These are phyloP conservation scores for Cladorrhinum samala DNA, from an alignment of 495 filamentous ascomycete genomes.

Conservation along the genomic window DNA sequence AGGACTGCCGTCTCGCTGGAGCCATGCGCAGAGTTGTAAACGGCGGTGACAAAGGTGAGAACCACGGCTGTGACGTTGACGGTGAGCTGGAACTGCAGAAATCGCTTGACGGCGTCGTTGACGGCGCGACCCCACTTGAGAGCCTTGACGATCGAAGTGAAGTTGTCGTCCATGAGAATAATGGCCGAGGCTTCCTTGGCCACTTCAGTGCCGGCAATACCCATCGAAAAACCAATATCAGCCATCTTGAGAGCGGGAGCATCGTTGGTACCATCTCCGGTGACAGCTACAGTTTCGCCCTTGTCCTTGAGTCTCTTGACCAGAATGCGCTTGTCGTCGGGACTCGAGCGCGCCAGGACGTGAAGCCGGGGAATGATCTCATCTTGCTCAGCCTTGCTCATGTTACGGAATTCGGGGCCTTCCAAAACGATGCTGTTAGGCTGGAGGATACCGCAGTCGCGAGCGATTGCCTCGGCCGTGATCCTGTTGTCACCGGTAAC, in stretches of 20 bases:
- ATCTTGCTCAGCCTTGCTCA: conserved; percentile 65
- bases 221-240: conserved; percentile 91
- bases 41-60: conserved; percentile 76
- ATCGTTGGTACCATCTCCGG: conserved; percentile 87
- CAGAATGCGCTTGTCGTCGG: conserved; percentile 80
- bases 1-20: conserved; percentile 61
- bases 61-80: conserved; percentile 85
- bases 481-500: conserved; percentile 82
- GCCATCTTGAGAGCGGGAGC: conserved; percentile 79
- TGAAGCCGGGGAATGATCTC: conserved; percentile 67
- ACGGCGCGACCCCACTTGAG: conserved; percentile 87
- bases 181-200: conserved; percentile 90
- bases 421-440: conserved; percentile 72
- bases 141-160: conserved; percentile 78
- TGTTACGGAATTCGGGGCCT: conserved; percentile 73
- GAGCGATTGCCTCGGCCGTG: conserved; percentile 77
- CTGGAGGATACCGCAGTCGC: conserved; percentile 77
- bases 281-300: conserved; percentile 79
- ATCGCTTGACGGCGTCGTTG: conserved; percentile 86
- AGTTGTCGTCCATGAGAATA: conserved; percentile 89
- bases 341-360: conserved; percentile 79
- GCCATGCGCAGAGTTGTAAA: conserved; percentile 44
- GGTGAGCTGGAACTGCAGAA: conserved; percentile 86
- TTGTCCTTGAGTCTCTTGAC: conserved; percentile 66
- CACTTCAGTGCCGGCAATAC: conserved; percentile 85